These are phyloP conservation scores for Forsythia suspensa DNA, from an alignment of 257 asterid species.

Conservation along the genomic window DNA sequence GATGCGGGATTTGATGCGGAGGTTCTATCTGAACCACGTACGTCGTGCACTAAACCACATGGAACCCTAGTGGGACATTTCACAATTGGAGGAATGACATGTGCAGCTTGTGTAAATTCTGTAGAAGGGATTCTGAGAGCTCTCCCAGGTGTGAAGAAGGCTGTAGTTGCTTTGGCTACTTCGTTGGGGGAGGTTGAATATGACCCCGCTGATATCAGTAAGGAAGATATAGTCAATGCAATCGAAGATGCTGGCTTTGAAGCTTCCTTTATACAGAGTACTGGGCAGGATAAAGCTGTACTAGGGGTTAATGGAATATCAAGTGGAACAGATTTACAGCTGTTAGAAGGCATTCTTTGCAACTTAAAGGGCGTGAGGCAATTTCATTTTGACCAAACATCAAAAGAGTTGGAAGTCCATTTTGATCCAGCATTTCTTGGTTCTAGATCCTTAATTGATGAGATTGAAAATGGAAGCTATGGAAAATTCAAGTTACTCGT, in stretches of 20 bases:
- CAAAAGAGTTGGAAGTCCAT: slow-evolving; percentile 66
- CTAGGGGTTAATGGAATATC: slow-evolving; percentile 66
- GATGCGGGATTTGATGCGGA: slow-evolving; percentile 99
- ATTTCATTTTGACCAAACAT: slow-evolving; percentile 50
- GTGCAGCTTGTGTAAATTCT: slow-evolving; percentile 97
- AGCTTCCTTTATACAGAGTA: slow-evolving; percentile 89
- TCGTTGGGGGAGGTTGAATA: slow-evolving; percentile 92
- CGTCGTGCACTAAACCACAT: slow-evolving; percentile 42
- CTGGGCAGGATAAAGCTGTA: slow-evolving; percentile 76
- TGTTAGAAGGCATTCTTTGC: slow-evolving; percentile 67
- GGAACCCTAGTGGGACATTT: slow-evolving; percentile 81
- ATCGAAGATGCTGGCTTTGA: slow-evolving; percentile 99
- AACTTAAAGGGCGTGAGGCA: slow-evolving; percentile 73
- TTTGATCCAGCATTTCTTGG: slow-evolving; percentile 90
- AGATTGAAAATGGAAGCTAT: slow-evolving; percentile 63
- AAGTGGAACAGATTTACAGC: slow-evolving; percentile 62
- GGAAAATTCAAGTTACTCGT: slow-evolving; percentile 72
- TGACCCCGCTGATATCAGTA: slow-evolving; percentile 62
- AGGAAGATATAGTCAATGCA: slow-evolving; percentile 74
- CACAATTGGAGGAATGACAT: slow-evolving; percentile 97
- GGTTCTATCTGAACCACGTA: slow-evolving; percentile 58
- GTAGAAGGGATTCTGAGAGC: slow-evolving; percentile 80
- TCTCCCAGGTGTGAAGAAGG: slow-evolving; percentile 80
- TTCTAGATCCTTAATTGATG: slow-evolving; percentile 79
- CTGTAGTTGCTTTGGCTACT: slow-evolving; percentile 93